Conservation (phyloP, 495 filamentous ascomycete genomes). For the Apodospora peruviana region DNA sequence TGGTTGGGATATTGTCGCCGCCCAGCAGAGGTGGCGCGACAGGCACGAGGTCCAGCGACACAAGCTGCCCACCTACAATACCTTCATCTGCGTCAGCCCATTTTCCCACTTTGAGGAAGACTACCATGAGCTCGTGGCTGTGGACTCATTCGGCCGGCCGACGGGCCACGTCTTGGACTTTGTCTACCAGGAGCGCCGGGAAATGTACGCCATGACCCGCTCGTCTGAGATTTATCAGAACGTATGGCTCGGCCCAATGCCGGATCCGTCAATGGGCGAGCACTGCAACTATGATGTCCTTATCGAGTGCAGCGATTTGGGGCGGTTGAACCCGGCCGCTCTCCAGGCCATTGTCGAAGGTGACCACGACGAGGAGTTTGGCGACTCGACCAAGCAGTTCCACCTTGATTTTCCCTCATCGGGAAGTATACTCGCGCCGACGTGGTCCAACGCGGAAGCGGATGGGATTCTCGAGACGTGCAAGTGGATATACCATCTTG, state of each 20-base stretch:
- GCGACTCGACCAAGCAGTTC: constrained; percentile 21
- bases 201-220: constrained; percentile 91
- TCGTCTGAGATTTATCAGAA: constrained; percentile 83
- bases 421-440: constrained; percentile 78
- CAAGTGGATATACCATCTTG: constrained; percentile 80
- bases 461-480: constrained; percentile 81
- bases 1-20: constrained; percentile 65
- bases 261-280: constrained; percentile 53
- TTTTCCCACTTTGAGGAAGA: constrained; percentile 71
- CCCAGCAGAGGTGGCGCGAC: constrained; percentile 68
- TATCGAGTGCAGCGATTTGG: constrained; percentile 83
- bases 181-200: constrained; percentile 77
- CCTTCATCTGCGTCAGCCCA: constrained; percentile 64
- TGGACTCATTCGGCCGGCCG: constrained; percentile 65
- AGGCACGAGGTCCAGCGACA: constrained; percentile 52
- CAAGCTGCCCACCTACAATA: constrained; percentile 65
- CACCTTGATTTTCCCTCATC: constrained; percentile 87
- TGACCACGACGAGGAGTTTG: constrained; percentile 27
- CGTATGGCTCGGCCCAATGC: constrained; percentile 86
- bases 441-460: constrained; percentile 69
- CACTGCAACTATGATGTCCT: constrained; percentile 58
- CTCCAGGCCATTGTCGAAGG: constrained; percentile 39
- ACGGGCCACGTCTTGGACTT: constrained; percentile 87
- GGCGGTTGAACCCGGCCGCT: constrained; percentile 55
- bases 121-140: constrained; percentile 64